A percentile compares a stretch with the other conserved stretches of the same genome.
These are phyloP conservation scores for Artemisia annua DNA, from an alignment of 129 eudicot species.

Conservation along the genomic window DNA sequence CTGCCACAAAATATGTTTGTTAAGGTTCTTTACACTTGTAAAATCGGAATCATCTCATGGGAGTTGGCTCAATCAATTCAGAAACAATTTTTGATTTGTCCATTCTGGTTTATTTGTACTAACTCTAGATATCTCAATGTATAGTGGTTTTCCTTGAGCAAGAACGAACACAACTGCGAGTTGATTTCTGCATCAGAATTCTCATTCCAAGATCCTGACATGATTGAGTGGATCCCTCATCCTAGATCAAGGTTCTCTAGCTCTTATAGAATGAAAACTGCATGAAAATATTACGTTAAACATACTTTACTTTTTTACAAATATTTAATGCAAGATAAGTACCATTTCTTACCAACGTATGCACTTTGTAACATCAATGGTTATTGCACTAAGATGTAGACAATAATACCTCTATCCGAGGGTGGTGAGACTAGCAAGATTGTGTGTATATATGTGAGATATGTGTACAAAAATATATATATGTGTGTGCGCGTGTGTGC, in stretches of 20 bases:
- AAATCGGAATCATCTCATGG: too few relatives aligned
- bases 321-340: not conserved
- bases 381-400: too few relatives aligned
- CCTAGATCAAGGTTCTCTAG: slow-evolving; percentile 22
- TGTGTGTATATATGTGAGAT: too few relatives aligned
- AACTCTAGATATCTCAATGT: not conserved
- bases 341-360: not conserved
- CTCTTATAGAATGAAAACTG: not conserved
- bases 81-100: too few relatives aligned
- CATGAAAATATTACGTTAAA: not conserved
- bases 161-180: slow-evolving; percentile 25
- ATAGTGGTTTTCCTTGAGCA: slow-evolving; percentile 31
- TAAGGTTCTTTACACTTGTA: too few relatives aligned
- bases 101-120: not conserved
- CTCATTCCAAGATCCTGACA: slow-evolving; percentile 13
- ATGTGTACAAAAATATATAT: too few relatives aligned
- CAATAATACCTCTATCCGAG: too few relatives aligned
- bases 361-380: not conserved
- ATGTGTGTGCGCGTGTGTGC: too few relatives aligned
- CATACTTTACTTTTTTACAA: too few relatives aligned
- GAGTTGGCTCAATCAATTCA: too few relatives aligned
- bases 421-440: too few relatives aligned
- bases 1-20: too few relatives aligned
- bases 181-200: slow-evolving; percentile 27
- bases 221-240: slow-evolving; percentile 12